Evolutionary conservation across 1,284 basidiomycete species (phyloP), one percentile per base, ranked within the genome.

Genomic region (Moesziomyces aphidis): DNA sequence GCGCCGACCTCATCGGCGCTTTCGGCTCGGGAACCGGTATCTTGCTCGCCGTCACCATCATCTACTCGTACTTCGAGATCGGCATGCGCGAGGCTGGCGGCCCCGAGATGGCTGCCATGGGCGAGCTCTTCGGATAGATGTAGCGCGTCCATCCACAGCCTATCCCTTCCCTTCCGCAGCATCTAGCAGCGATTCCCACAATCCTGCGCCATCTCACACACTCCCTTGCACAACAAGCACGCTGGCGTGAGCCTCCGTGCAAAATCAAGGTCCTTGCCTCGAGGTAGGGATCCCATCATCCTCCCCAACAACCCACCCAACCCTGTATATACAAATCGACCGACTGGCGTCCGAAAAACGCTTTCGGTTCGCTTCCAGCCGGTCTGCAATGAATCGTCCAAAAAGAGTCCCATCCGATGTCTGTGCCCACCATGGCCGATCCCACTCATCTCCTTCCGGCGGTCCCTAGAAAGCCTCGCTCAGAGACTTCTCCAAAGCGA

Each of bases 1-100:
- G 90, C 24, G 96, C 96, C n/a, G 96, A 99, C 85, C 87, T 99
- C 69, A 92, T 96, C 88, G 96, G 97, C 68, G 96, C 95, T 5
- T 91, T 99, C 63, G 96, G 95, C 36, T 94, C 92, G 70, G 96
- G 96, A 55, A 99, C 96, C 15, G 96, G 96, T 89, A 97, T 97
- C 82, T 88, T 97, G 76, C 95, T 97, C 91, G 95, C 95, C 45
- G 94, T 97, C 58, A 97, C 95, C 45, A 97, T 95, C 85, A 97
- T 97, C 86, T 97, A 97, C 87, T 76, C 75, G 80, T 86, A 87
- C 86, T 87, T 87, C 76, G 87, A 88, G 80, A 86, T 87, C 53
- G 86, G 86, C 36, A 84, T 87, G 71, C 86, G 87, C 77, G 87
- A 88, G 83, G 86, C 86, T 54, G 83, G 85, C 43, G 86, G 86